Base-by-base conservation (phyloP, 371 early-diverging fungal species). In the Smittium culicis region DNA sequence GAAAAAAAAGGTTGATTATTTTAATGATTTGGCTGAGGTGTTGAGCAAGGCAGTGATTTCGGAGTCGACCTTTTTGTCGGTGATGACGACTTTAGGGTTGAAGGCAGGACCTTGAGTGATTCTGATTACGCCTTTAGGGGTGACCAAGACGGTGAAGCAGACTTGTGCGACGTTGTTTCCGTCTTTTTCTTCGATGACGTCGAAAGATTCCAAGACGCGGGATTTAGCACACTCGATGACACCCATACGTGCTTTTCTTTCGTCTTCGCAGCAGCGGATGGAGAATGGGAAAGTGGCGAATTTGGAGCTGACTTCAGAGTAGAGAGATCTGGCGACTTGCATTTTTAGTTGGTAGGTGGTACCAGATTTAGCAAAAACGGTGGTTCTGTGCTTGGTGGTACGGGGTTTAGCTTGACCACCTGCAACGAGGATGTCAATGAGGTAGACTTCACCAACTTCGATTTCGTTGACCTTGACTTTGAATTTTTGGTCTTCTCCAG, bases 281-380 rank as follows among this genome's bases (percentile, higher is more conserved):
- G 88, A 74, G 77, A 96, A 96, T 32, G 93, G 91, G 79, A 94
- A 89, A 20, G 85, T 86, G 27, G 90, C 88, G 70, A 85, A 86
- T 61, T 82, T 72, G 25, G 82, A 82, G 65, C 80, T 82, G 72
- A 92, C 82, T 74, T 88, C 86, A 70, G 79, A 80, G 74, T 86
- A 86, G 14, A 90, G 83, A 27, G 78, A 74, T 67, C 91, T 86
- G 14, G 92, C 86, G 57, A 93, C 73, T 75, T 91, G 83, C 80
- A 93, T 84, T 82, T 93, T 93, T 72, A 94, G 83, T 71, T 85
- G 81, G 78, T 92, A 92, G 62, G 81, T 84, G 74, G 87, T 85
- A 66, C 85, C 86, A 67, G 88, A 88, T 68, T 92, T 84, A 70
- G 88, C 84, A 82, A 77, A 94, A 60, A 96, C 80, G 58, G 85